These are phyloP conservation scores for Raphidocelis subcapitata DNA, from an alignment of 139 green algal species.

Conservation along the genomic window DNA sequence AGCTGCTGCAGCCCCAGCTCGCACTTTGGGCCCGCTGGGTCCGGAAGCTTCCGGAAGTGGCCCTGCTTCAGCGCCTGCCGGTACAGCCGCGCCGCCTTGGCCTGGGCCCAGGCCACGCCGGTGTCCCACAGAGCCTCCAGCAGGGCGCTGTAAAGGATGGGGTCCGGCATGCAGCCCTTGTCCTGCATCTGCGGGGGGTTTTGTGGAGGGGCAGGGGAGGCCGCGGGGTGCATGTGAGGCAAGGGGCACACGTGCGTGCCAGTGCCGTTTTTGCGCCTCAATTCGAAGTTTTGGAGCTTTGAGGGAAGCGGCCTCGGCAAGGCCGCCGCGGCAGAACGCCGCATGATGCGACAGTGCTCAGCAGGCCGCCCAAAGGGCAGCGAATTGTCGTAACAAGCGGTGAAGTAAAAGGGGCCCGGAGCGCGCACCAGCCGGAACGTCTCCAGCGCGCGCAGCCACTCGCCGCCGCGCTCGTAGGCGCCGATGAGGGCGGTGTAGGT, in stretches of 20 bases:
- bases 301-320: too few species aligned
- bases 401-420: too few species aligned
- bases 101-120: constrained; percentile 67
- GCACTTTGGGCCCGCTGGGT: constrained; percentile 14
- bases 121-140: constrained; percentile 81
- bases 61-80: constrained; percentile 46
- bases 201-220: constrained; percentile 6
- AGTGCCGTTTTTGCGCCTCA: too few species aligned
- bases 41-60: constrained; percentile 50
- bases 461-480: constrained; percentile 66
- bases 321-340: too few species aligned
- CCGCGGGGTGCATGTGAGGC: too few species aligned
- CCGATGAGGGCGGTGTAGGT: constrained; percentile 81
- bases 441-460: constrained; percentile 55
- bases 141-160: constrained; percentile 79
- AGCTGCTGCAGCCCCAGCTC: constrained; percentile 72
- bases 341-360: too few species aligned
- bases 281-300: too few species aligned
- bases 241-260: too few species aligned
- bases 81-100: constrained; percentile 42
- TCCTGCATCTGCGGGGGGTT: constrained; percentile 35
- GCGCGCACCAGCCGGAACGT: constrained; percentile 17
- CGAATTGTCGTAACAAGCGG: too few species aligned
- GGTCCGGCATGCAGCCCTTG: constrained; percentile 54
- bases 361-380: too few species aligned